Evolutionary conservation across 768 basidiomycete genomes (phyloP), one percentile per base, ranked within the genome.

Genomic region (Basidioascus undulatus): DNA sequence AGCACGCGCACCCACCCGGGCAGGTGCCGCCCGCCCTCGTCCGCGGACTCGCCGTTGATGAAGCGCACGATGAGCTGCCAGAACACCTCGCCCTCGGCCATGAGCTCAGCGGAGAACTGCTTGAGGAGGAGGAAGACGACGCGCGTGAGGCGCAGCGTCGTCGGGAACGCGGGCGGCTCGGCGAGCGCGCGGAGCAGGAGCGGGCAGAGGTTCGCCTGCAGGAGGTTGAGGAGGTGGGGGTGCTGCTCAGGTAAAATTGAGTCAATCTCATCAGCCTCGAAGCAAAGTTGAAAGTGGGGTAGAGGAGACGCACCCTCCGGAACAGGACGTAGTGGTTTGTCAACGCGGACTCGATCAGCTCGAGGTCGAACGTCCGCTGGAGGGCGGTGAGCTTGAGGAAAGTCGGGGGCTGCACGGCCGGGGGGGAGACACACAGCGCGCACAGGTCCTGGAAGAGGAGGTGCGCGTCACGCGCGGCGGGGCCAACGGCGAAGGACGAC

Each of bases 341-440:
- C 38, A 98, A 61, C 2, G 94, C 81, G 51, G 87, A 94, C 61
- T 98, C 89, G 28, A 96, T 83, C 40, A 96, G 62, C 58, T 98
- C 89, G n/a, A 98, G 61, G 0, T 86, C 83, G 49, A 96, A 96
- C 0, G 92, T 94, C 58, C 86, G 76, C 51, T 79, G 80, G 34
- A 96, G 61, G 38, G 66, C 70, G 18, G 79, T 73, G 35, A 94
- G 69, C 47, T 75, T 74, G 44, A 92, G 64, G 52, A 92, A 81
- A 40, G 67, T 64, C 3, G 86, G 79, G 40, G 69, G 74, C 55
- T 84, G 51, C 27, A 57, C 41, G 3, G 43, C 43, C 74, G 4
- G 71, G 68, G 51, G 82, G 74, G 41, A 80, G 79, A n/a, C n/a
- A n/a, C n/a, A n/a, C 2, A 96, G 68, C 0, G 94, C 60, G 55